Evolutionary conservation across 345 rosid species (phyloP).

Genomic region (Murraya paniculata): DNA sequence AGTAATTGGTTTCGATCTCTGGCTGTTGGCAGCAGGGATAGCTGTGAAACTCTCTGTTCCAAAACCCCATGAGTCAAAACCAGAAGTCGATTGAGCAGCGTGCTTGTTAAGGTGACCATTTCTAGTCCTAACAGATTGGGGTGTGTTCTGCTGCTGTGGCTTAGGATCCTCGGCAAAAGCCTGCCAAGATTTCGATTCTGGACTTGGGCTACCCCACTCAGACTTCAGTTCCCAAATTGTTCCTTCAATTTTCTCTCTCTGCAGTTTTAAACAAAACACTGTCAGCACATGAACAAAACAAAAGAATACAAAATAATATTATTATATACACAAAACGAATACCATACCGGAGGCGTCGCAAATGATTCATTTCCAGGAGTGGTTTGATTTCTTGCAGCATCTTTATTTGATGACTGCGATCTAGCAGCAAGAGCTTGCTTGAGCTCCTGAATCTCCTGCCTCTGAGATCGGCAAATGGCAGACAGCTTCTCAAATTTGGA

Average conservation of each 20-base stretch:
- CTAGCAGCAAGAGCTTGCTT: slow-evolving; percentile 71
- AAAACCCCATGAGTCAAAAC: slow-evolving; percentile 74
- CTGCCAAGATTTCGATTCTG: slow-evolving; percentile 66
- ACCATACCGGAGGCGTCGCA: slow-evolving; percentile 42
- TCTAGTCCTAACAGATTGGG: slow-evolving; percentile 56
- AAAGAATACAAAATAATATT: neutral
- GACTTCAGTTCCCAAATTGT: slow-evolving; percentile 34
- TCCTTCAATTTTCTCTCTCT: slow-evolving; percentile 44
- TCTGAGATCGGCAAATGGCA: slow-evolving; percentile 92
- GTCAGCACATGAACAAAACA: neutral
- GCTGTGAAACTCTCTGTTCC: slow-evolving; percentile 75
- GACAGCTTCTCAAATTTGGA: slow-evolving; percentile 88
- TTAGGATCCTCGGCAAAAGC: slow-evolving; percentile 66
- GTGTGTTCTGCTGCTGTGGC: slow-evolving; percentile 26
- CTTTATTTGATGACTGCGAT: slow-evolving; percentile 60
- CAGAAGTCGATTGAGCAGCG: slow-evolving; percentile 42
- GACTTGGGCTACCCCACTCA: slow-evolving; percentile 43
- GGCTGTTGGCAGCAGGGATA: slow-evolving; percentile 34
- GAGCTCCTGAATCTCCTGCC: slow-evolving; percentile 94
- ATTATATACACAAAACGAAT: neutral
- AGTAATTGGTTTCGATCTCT: slow-evolving; percentile 28
- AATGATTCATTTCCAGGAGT: slow-evolving; percentile 42
- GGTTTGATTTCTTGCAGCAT: slow-evolving; percentile 38
- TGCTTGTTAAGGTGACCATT: slow-evolving; percentile 45
- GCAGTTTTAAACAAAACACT: slow-evolving; percentile 21